A percentile compares a stretch with the other conserved stretches of the same genome.
phyloP scores from a whole-genome alignment of 176 grass and related monocot species.

The Pontederia paniculata region DNA sequence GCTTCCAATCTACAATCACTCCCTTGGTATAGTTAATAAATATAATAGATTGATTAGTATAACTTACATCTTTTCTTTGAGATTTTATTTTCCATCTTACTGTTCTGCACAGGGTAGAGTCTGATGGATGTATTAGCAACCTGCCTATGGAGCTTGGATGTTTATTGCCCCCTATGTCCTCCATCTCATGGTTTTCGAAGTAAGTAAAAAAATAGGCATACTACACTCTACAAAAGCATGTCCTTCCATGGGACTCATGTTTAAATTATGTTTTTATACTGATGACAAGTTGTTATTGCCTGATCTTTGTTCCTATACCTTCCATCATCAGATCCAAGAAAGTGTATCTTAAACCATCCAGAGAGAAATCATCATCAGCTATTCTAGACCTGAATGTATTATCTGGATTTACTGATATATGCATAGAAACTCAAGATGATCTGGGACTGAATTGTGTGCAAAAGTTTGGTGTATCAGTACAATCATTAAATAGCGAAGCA shows the following conservation, averaged over 20 bases:
- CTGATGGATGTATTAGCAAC: constrained; percentile 23
- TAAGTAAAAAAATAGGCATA: constrained; percentile 32
- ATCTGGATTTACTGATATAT: constrained; percentile 71
- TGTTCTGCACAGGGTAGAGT: constrained; percentile 42
- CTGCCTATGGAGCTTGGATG: constrained; percentile 50
- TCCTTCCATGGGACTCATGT: neutral
- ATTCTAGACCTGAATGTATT: constrained; percentile 56
- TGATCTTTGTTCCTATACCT: constrained; percentile 17
- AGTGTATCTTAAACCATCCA: constrained; percentile 44
- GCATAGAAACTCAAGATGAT: constrained; percentile 46
- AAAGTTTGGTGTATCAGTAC: constrained; percentile 52
- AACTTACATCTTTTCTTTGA: neutral
- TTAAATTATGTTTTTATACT: neutral
- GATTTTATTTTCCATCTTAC: constrained; percentile 25
- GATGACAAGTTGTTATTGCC: constrained; percentile 1
- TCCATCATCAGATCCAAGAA: constrained; percentile 41
- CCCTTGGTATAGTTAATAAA: constrained; percentile 30
- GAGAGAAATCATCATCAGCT: constrained; percentile 33
- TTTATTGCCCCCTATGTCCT: constrained; percentile 56
- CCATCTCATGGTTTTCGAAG: constrained; percentile 67
- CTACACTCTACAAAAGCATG: constrained; percentile 3
- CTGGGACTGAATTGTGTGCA: constrained; percentile 29
- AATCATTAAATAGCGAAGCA: constrained; percentile 26
- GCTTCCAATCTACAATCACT: constrained; percentile 36
- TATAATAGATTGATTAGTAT: constrained; percentile 18